Base-by-base conservation (phyloP, 176 grass and related monocot genomes). In the Melocanna baccifera region DNA sequence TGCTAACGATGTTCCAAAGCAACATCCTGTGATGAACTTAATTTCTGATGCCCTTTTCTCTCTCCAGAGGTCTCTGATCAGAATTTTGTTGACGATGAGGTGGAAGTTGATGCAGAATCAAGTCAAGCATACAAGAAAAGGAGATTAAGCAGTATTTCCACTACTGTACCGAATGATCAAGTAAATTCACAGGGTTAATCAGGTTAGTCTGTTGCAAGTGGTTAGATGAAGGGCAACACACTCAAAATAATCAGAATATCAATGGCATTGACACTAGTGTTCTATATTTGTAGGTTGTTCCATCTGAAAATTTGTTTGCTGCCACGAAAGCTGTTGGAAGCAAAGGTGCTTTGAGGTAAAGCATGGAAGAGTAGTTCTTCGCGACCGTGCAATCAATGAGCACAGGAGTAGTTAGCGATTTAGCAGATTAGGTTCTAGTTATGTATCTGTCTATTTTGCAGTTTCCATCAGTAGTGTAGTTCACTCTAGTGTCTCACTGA, bases 11-110 rank as follows among this genome's bases (percentile, higher is more conserved):
- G 42, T 47, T 62, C 42, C n/a, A 26, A 32, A 81, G 26, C 3
- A 75, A 75, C 75, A 68, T 34, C 61, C 4, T 68, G 48, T 34
- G 1, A 52, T 37, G 12, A 83, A 30, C 66, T 41, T 45, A 65
- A 28, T 87, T 52, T 87, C 59, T 90, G 72, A 90, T 79, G 48
- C 59, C 8, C 19, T 14, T 32, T 67, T 86, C 19, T 53, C 18
- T 81, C 63, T 82, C 3, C 91, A 98, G 96, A 98, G 86, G 83
- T 95, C 7, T 98, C 91, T 64, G 96, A 89, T 86, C 96, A 98
- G 88, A 98, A 98, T 86, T 98, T 98, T 71, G 52, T 73, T 66
- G 85, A 91, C 13, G 87, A 89, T 11, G 93, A 91, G 66, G 67
- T 52, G 6, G 91, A 91, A 86, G 69, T 80, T 43, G 87, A 58